Percentiles rank a stretch among this genome's conserved stretches.
Evolutionary conservation across 225 moss, liverwort and hornwort species (phyloP).

Genomic region (Rhytidiadelphus loreus): DNA sequence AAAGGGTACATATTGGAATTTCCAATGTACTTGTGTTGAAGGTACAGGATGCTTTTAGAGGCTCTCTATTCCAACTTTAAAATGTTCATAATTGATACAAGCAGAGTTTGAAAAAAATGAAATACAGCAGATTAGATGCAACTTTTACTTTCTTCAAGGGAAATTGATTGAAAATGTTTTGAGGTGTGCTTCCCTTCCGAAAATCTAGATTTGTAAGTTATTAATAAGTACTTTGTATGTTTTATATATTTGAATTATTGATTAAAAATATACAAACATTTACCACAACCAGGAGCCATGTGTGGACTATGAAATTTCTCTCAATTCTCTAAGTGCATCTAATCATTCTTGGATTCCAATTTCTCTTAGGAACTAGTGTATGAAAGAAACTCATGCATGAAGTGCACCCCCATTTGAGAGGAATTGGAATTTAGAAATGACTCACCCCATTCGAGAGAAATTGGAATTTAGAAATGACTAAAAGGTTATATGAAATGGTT

Average conservation of each 20-base stretch:
- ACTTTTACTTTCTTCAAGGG: not conserved
- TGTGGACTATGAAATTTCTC: too few species aligned
- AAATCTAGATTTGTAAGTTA: not conserved
- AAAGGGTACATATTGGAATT: not conserved
- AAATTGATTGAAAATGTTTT: not conserved
- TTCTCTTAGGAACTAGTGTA: too few species aligned
- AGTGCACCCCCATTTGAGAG: too few species aligned
- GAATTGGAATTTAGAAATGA: too few species aligned
- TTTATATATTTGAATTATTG: not conserved
- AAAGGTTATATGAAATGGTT: too few species aligned
- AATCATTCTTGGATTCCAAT: too few species aligned
- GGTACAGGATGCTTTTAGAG: too few species aligned
- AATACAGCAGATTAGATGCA: not conserved
- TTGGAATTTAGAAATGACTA: too few species aligned
- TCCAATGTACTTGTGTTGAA: not conserved
- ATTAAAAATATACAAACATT: too few species aligned
- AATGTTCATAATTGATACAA: not conserved
- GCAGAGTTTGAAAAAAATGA: not conserved
- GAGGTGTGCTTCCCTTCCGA: not conserved
- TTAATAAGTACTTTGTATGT: not conserved
- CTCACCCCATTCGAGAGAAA: too few species aligned
- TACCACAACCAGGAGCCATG: rapidly evolving
- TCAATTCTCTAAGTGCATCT: too few species aligned
- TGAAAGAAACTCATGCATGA: too few species aligned
- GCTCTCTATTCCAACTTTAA: not conserved